These are phyloP conservation scores for Coniochaeta sp. DNA, from an alignment of 2,329 filamentous ascomycete species.

Conservation along the genomic window DNA sequence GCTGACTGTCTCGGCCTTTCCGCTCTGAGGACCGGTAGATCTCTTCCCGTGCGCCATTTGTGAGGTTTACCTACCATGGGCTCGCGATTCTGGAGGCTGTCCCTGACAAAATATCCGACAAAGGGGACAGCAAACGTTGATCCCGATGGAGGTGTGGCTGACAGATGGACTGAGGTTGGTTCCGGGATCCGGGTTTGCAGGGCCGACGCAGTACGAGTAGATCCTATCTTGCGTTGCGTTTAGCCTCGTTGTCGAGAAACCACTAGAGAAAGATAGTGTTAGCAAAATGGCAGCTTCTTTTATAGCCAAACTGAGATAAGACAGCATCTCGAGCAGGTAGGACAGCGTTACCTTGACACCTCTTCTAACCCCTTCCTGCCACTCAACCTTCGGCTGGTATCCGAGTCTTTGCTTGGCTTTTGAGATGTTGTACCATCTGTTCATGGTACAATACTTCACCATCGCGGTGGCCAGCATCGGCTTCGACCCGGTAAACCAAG, in stretches of 20 bases:
- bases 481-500: conserved; percentile 16
- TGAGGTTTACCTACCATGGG: no score
- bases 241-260: not conserved
- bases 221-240: not conserved
- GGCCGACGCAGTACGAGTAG: not conserved
- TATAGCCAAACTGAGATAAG: not conserved
- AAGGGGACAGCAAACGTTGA: not conserved
- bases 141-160: not conserved
- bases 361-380: conserved; percentile 20
- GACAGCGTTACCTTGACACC: conserved; percentile 12
- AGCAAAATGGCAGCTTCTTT: not conserved
- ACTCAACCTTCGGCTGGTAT: conserved; percentile 18
- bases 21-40: no score
- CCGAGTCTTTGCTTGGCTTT: conserved; percentile 23
- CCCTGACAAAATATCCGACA: no score
- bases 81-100: no score
- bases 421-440: conserved; percentile 22
- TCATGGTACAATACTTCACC: conserved; percentile 20
- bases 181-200: not conserved
- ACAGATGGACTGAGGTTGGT: no score
- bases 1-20: not conserved
- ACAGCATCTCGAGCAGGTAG: no score
- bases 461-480: conserved; percentile 18
- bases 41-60: no score
- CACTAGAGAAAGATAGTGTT: not conserved